phyloP scores from a whole-genome alignment of 1,284 basidiomycete genomes.

The Pyrrhoderma lamaoense region DNA sequence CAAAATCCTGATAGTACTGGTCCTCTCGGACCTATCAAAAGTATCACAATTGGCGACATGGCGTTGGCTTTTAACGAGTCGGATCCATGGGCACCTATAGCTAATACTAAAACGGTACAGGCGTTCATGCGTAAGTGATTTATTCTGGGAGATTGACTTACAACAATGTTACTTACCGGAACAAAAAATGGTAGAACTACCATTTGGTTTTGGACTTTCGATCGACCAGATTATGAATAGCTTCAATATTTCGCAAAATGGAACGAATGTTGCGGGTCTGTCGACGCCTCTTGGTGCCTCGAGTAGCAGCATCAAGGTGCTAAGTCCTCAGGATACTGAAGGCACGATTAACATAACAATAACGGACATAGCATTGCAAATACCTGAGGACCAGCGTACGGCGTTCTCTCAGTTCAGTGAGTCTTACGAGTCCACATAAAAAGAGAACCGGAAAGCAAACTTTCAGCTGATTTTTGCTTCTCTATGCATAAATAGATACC shows the following conservation, averaged over 20 bases:
- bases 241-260: constrained; percentile 54
- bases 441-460: neutral
- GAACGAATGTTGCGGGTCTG: constrained; percentile 43
- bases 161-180: neutral
- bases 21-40: constrained; percentile 60
- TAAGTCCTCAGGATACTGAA: constrained; percentile 48
- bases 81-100: constrained; percentile 53
- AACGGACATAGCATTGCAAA: constrained; percentile 44
- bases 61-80: constrained; percentile 49
- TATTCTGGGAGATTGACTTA: neutral
- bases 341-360: constrained; percentile 66
- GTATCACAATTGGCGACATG: constrained; percentile 59
- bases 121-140: constrained; percentile 45
- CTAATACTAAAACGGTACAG: constrained; percentile 51
- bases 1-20: constrained; percentile 32
- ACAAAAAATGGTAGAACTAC: constrained; percentile 42
- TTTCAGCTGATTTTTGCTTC: constrained; percentile 5
- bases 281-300: constrained; percentile 59
- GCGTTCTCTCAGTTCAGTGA: constrained; percentile 53
- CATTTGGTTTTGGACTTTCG: constrained; percentile 70
- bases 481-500: constrained; percentile 31
- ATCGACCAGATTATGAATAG: constrained; percentile 62
- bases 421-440: constrained; percentile 20
- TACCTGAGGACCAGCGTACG: constrained; percentile 43
- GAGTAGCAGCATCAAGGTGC: constrained; percentile 44